These are phyloP conservation scores for Brassica rapa DNA, from an alignment of 345 rosid genomes.

Conservation along the genomic window DNA sequence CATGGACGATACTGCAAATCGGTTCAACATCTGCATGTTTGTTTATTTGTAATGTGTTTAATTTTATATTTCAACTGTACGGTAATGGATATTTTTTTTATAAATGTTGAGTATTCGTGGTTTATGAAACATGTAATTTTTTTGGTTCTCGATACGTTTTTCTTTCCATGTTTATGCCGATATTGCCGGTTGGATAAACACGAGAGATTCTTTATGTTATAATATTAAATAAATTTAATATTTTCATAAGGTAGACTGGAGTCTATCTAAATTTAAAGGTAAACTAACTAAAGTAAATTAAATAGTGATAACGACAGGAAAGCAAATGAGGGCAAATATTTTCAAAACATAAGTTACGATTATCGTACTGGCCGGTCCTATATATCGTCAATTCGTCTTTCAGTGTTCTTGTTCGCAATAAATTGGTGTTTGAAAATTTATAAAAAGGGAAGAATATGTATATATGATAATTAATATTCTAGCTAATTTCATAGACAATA, in stretches of 20 bases:
- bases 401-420: slow-evolving; percentile 23
- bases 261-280: slow-evolving; percentile 30
- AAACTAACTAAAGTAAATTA: slow-evolving; percentile 12
- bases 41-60: slow-evolving; percentile 19
- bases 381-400: slow-evolving; percentile 20
- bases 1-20: slow-evolving; percentile 29
- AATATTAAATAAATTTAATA: slow-evolving; percentile 16
- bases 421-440: slow-evolving; percentile 7
- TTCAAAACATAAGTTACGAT: slow-evolving; percentile 13
- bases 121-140: background rate
- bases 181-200: slow-evolving; percentile 43
- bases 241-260: slow-evolving; percentile 22
- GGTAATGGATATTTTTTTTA: slow-evolving; percentile 21
- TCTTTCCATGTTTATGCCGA: slow-evolving; percentile 30
- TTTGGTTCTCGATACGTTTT: slow-evolving; percentile 37
- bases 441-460: background rate
- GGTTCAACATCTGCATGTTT: slow-evolving; percentile 27
- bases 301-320: slow-evolving; percentile 30
- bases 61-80: slow-evolving; percentile 13
- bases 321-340: slow-evolving; percentile 7
- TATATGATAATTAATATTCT: background rate
- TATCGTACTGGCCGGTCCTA: slow-evolving; percentile 24
- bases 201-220: slow-evolving; percentile 28
- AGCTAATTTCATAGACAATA: background rate
- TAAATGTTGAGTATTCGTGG: slow-evolving; percentile 2